A percentile compares a stretch with the other conserved stretches of the same genome.
Conservation (phyloP, 345 rosid genomes). For the Iberis pinnata region DNA sequence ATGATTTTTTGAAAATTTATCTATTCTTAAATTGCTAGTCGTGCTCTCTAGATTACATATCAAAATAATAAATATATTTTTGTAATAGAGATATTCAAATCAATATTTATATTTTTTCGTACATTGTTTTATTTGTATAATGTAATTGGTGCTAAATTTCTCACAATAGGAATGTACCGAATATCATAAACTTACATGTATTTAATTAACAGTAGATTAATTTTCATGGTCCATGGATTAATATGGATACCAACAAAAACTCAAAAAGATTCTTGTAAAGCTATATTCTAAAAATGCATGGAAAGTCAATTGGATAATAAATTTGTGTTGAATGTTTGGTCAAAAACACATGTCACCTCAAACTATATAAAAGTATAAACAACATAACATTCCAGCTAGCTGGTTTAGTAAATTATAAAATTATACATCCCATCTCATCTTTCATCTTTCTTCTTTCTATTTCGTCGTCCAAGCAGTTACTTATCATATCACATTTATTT, state of each 20-base stretch:
- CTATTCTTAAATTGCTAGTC: no score
- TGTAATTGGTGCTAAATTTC: no score
- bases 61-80: no score
- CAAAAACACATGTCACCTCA: constrained; percentile 33
- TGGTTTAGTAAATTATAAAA: constrained; percentile 10
- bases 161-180: no score
- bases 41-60: no score
- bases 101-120: no score
- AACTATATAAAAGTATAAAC: constrained; percentile 14
- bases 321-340: constrained; percentile 32
- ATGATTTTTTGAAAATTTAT: no score
- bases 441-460: not conserved
- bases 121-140: no score
- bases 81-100: no score
- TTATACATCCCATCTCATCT: not conserved
- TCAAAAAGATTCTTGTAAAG: constrained; percentile 17
- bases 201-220: not conserved
- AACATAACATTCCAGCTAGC: constrained; percentile 29
- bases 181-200: no score
- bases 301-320: constrained; percentile 32
- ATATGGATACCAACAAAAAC: constrained; percentile 16
- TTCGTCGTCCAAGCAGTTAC: constrained; percentile 17
- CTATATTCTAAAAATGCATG: constrained; percentile 26
- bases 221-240: constrained; percentile 24
- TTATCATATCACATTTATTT: constrained; percentile 7